Evolutionary conservation across 768 basidiomycete species (phyloP).

Genomic region (Collybia sp.): DNA sequence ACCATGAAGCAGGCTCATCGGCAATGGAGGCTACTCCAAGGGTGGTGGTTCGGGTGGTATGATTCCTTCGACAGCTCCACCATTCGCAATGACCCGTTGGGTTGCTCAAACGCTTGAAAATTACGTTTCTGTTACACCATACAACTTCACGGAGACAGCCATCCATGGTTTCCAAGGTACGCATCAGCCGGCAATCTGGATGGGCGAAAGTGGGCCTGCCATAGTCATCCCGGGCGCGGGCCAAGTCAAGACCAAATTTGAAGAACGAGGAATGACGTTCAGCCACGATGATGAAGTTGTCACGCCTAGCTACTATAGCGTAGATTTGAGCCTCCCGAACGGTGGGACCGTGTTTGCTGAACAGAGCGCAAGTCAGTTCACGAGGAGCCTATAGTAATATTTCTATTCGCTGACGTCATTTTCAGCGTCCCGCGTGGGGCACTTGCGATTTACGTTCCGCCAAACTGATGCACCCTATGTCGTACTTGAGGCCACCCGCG

Average conservation of each 20-base stretch:
- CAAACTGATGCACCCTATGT: constrained; percentile 36
- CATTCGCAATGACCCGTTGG: constrained; percentile 86
- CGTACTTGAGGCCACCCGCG: constrained; percentile 52
- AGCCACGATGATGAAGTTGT: constrained; percentile 36
- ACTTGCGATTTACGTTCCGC: constrained; percentile 55
- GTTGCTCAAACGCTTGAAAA: constrained; percentile 76
- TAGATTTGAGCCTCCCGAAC: constrained; percentile 37
- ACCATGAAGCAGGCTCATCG: constrained; percentile 43
- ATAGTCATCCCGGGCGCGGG: constrained; percentile 54
- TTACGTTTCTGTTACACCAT: constrained; percentile 70
- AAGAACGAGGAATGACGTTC: constrained; percentile 44
- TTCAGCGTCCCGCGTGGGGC: constrained; percentile 59
- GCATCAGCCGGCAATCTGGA: constrained; percentile 86
- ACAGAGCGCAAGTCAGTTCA: constrained; percentile 42
- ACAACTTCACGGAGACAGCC: constrained; percentile 49
- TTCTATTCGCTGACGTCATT: not conserved
- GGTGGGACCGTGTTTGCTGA: constrained; percentile 42
- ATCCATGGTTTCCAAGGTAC: constrained; percentile 80
- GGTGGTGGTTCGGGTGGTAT: constrained; percentile 58
- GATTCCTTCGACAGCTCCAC: constrained; percentile 73
- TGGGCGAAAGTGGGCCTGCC: constrained; percentile 73
- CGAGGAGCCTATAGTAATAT: not conserved
- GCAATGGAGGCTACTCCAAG: constrained; percentile 70
- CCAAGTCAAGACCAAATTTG: constrained; percentile 37
- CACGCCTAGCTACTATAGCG: constrained; percentile 43